Percentiles rank a stretch among this genome's conserved stretches.
These are phyloP conservation scores for Calonectria honghensis DNA, from an alignment of 2,329 filamentous ascomycete species.

Conservation along the genomic window DNA sequence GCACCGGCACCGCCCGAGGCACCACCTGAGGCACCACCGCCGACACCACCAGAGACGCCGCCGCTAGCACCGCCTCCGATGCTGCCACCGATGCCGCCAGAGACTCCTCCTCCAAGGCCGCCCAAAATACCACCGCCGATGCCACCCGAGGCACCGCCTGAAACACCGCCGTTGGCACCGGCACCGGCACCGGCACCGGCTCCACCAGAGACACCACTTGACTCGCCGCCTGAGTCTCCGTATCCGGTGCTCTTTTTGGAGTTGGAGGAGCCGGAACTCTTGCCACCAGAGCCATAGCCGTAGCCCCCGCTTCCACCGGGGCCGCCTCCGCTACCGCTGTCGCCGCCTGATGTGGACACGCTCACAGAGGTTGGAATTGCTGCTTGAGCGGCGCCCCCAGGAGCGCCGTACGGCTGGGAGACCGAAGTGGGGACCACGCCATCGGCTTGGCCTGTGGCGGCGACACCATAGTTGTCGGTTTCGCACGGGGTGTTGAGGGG, in stretches of 20 bases:
- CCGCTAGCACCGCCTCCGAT: neutral
- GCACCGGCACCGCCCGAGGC: too few relatives aligned
- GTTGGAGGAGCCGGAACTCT: neutral
- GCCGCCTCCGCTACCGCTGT: constrained; percentile 2
- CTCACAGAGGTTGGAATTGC: constrained; percentile 6
- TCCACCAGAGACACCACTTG: neutral
- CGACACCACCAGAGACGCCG: neutral
- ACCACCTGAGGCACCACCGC: too few relatives aligned
- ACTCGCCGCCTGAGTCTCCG: neutral
- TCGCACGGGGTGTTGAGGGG: neutral
- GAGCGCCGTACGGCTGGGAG: neutral
- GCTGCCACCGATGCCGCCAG: neutral
- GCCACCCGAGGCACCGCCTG: neutral
- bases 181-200: neutral
- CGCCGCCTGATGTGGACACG: neutral
- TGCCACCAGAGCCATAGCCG: neutral
- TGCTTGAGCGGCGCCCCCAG: neutral
- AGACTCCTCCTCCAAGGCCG: neutral
- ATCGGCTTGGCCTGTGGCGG: constrained; percentile 1
- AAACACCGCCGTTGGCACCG: neutral
- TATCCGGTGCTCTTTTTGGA: neutral
- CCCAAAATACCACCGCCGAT: neutral
- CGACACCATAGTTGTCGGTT: neutral
- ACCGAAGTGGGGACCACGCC: neutral
- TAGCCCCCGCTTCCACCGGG: neutral